Base-by-base conservation (phyloP, 805 yeast genomes). In the Wickerhamomyces sydowiorum region DNA sequence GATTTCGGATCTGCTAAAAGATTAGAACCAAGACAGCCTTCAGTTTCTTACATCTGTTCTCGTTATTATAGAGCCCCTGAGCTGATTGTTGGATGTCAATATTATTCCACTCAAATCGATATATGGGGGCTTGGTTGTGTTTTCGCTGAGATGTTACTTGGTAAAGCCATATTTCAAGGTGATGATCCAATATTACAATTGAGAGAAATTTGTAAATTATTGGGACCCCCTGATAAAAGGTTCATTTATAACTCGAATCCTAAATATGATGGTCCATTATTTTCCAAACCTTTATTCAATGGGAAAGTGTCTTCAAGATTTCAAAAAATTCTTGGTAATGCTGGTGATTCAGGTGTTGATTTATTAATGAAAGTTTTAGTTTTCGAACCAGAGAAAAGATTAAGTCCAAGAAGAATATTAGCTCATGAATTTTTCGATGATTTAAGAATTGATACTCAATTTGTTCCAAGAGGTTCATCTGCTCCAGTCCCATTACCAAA, bases 111-210 rank as follows among this genome's bases (percentile, higher is more conserved):
- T 3, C 86, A 89, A 57, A 91, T 93, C 45, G 99, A 93, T 62
- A 84, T 90, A 55, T 93, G 99, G 99, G 96, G 97, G 15, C 70
- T 91, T 45, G 99, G 98, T 1, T 91, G 99, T 68, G 96, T 93
- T 28, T 67, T 93, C 46, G 96, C 97, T 13, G 99, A 93, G 65
- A 82, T 93, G 86, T 73, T 84, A 43, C 74, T 89, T 48, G 97
- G 97, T 14, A 82, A 79, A 59, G 96, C 98, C 1, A 79, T 93
- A n/a, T 93, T 93, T 68, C 96, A 90, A 64, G 98, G 99, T 36
- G 86, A 81, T 53, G 83, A 86, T 46, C 96, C 96, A 39, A 76
- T 82, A 58, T 73, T 87, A 48, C 99, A 93, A 64, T 70, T 93
- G 48, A 82, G 91, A 50, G 95, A 91, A 59, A 89, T 93, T 47